Base-by-base conservation (phyloP, 2,329 filamentous ascomycete species). In the Fusarium continuum region DNA sequence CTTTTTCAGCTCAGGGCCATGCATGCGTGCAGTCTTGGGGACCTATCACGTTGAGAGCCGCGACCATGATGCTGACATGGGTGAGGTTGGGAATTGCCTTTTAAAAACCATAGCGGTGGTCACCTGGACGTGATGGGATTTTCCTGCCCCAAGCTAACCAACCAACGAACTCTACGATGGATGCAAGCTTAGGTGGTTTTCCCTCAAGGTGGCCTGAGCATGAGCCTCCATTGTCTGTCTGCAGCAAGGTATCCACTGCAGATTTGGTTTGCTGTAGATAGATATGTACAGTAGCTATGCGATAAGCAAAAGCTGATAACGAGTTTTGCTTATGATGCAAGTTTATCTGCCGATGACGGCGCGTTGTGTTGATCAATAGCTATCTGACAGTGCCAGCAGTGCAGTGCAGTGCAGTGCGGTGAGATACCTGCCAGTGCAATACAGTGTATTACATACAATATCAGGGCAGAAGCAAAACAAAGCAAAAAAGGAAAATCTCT, bases 161-260 rank as follows among this genome's bases (percentile, higher is more conserved):
- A 22, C 44, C 16, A 10, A n/a, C n/a, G n/a, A 55, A 52, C 56
- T 55, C 56, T 55, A 60, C 56, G 56, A 60, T 60, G n/a, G n/a
- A n/a, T n/a, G n/a, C n/a, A n/a, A n/a, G 19, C 55, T 34, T 50
- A 16, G 43, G 17, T 36, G 31, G 49, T 20, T 34, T 44, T 44
- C 16, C 53, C 10, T 59, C 54, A 51, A 51, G 53, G 55, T 40
- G 29, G 28, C 8, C 40, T 54, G 45, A 53, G 31, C 32, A 31
- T 29, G 26, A 43, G 53, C 54, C n/a, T n/a, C n/a, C n/a, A n/a
- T 58, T 58, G 43, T 58, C 46, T 53, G 13, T 29, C 8, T 29
- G 13, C 11, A 17, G 36, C 1, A 11, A 34, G 44, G 38, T 58
- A 38, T 16, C 55, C 55, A 58, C 55, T 52, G 38, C 52, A 58